Percentiles rank a stretch among this genome's conserved stretches.
Conservation (phyloP, 345 rosid genomes). For the Dipteronia dyeriana region DNA sequence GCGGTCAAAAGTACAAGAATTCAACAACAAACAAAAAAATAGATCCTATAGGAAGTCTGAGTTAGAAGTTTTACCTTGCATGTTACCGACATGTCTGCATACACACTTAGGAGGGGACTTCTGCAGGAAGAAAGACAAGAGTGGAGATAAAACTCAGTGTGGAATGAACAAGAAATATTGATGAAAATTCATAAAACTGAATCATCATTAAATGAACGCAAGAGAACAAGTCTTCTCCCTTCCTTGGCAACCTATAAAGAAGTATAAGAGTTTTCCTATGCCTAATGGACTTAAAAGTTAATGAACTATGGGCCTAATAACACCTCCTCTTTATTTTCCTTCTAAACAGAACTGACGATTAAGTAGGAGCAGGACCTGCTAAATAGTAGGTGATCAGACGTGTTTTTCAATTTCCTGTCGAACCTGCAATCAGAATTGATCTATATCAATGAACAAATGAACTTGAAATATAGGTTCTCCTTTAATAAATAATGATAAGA, state of each 20-base stretch:
- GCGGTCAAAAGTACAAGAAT: not conserved
- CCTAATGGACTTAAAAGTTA: not conserved
- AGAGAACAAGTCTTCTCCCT: not conserved
- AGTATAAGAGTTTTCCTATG: not conserved
- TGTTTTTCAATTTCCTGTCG: conserved; percentile 84
- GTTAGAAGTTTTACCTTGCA: conserved; percentile 64
- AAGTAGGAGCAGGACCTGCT: conserved; percentile 65
- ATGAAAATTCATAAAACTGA: not conserved
- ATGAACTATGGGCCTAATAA: not conserved
- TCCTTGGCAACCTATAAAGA: not conserved
- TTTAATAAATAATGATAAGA: not conserved
- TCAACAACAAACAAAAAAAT: not conserved
- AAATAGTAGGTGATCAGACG: conserved; percentile 88
- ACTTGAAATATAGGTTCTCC: not conserved
- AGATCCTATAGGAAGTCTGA: not conserved
- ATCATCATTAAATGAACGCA: not conserved
- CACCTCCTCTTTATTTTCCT: not conserved
- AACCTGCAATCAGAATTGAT: conserved; percentile 60
- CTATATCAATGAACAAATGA: not conserved
- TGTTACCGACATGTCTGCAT: conserved; percentile 95
- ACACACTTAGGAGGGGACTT: conserved; percentile 89
- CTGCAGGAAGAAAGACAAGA: conserved; percentile 42
- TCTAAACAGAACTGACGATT: not conserved
- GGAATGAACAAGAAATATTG: not conserved
- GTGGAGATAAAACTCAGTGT: conserved; percentile 6